Base-by-base conservation (phyloP, 176 grass and related monocot genomes). In the Bothriochloa decipiens region DNA sequence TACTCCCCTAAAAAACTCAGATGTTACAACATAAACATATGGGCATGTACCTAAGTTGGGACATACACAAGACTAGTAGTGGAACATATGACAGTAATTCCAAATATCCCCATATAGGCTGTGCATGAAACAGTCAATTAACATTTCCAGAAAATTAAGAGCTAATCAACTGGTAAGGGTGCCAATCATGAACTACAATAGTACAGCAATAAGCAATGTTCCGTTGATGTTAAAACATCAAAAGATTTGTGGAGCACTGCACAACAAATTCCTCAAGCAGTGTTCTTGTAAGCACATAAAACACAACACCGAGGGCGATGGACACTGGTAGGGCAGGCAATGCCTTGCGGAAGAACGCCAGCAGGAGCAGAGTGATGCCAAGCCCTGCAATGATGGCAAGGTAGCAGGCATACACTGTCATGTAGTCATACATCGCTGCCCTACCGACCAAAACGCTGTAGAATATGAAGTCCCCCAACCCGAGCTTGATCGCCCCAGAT, bases 381-480 rank as follows among this genome's bases (percentile, higher is more conserved):
- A 92, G 87, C 35, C 91, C 91, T 50, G 91, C 91, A 72, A 92
- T 92, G 72, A 92, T 92, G 52, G 91, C 91, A 67, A 92, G 91
- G 72, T 92, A 92, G 60, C 91, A 92, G 3, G 91, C 84, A 3
- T 98, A 98, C 36, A 95, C 93, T 43, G 96, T 95, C 91, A 93
- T 98, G 86, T 89, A 98, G 63, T 98, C 93, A 4, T 95, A 98
- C 80, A 93, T 88, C 29, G 96, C 92, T 5, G 96, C 93, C 75
- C 96, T 88, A 55, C 96, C 96, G 0, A 98, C 96, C 36, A 98
- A 81, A 43, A 98, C 92, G 4, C 96, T 95, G 64, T 98, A 98
- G 87, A 95, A 98, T 80, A 98, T 98, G 80, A 98, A 98, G 75
- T 98, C 96, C 23, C 96, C 93, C 79, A 98, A 79, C 2, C 96